phyloP scores from a whole-genome alignment of 306 rosid species.

The Begonia masoniana region DNA sequence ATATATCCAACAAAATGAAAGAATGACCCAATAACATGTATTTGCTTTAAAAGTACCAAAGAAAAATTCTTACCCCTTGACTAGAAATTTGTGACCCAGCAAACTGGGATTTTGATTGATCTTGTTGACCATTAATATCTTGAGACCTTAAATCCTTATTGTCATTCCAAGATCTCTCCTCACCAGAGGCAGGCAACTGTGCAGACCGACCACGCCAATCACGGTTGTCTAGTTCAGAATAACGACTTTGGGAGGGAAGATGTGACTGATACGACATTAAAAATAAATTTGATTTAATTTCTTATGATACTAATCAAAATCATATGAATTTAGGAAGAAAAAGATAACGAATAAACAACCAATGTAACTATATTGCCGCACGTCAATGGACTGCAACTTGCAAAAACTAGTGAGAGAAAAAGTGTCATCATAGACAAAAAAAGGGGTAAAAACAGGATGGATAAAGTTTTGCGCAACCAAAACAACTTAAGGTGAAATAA shows the following conservation, averaged over 20 bases:
- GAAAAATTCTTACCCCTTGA: slow-evolving; percentile 27
- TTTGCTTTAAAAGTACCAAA: neutral
- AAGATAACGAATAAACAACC: too few species aligned
- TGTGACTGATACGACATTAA: slow-evolving; percentile 7
- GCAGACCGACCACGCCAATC: slow-evolving; percentile 33
- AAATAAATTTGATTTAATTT: neutral
- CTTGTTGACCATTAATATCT: too few species aligned
- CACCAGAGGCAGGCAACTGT: slow-evolving; percentile 17
- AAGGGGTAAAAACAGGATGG: too few species aligned
- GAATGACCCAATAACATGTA: neutral
- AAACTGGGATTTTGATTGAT: slow-evolving; percentile 1
- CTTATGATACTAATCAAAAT: too few species aligned
- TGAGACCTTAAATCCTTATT: neutral
- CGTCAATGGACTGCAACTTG: neutral
- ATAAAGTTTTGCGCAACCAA: too few species aligned
- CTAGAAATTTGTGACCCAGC: slow-evolving; percentile 19
- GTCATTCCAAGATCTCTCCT: slow-evolving; percentile 16
- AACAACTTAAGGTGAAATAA: too few species aligned
- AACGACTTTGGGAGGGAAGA: slow-evolving; percentile 19
- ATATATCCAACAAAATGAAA: neutral
- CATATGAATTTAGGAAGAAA: too few species aligned
- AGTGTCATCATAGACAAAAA: too few species aligned
- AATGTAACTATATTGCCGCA: too few species aligned
- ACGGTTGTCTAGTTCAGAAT: slow-evolving; percentile 26
- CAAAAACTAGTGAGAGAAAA: neutral